phyloP scores from a whole-genome alignment of 345 rosid species.

The Sonneratia alba region DNA sequence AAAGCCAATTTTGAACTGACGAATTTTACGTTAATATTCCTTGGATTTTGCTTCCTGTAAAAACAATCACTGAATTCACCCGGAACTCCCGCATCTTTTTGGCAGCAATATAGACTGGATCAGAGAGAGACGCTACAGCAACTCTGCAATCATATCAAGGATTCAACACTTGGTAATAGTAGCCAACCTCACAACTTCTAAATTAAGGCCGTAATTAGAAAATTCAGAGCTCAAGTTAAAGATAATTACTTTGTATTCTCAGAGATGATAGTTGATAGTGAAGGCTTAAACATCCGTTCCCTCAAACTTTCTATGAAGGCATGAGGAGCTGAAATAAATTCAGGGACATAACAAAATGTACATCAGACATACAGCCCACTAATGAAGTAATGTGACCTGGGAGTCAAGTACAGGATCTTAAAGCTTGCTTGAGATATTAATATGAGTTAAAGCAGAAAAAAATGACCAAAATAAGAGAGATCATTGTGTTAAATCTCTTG shows the following conservation, averaged over 20 bases:
- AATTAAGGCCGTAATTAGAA: background rate
- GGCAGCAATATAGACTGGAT: slow-evolving; percentile 86
- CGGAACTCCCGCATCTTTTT: slow-evolving; percentile 75
- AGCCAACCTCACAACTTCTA: slow-evolving; percentile 6
- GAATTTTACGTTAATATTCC: slow-evolving; percentile 80
- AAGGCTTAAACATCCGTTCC: slow-evolving; percentile 94
- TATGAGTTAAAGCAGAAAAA: background rate
- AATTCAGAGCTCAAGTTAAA: background rate
- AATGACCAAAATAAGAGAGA: background rate
- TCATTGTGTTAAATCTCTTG: background rate
- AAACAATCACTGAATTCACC: slow-evolving; percentile 66
- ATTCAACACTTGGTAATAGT: slow-evolving; percentile 9
- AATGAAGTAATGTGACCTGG: background rate
- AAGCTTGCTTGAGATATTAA: background rate
- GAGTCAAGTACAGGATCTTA: background rate
- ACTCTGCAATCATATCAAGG: slow-evolving; percentile 29
- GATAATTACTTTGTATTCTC: slow-evolving; percentile 52
- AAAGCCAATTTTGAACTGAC: slow-evolving; percentile 7
- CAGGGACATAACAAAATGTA: background rate
- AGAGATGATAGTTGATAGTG: slow-evolving; percentile 70
- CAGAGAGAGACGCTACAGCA: slow-evolving; percentile 68
- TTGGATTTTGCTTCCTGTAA: slow-evolving; percentile 53
- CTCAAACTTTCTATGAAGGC: slow-evolving; percentile 89
- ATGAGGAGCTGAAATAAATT: slow-evolving; percentile 46
- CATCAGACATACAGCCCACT: background rate